Percentiles rank a stretch among this genome's conserved stretches.
phyloP scores from a whole-genome alignment of 75 land plant genomes.

The Selaginella tamariscina region DNA sequence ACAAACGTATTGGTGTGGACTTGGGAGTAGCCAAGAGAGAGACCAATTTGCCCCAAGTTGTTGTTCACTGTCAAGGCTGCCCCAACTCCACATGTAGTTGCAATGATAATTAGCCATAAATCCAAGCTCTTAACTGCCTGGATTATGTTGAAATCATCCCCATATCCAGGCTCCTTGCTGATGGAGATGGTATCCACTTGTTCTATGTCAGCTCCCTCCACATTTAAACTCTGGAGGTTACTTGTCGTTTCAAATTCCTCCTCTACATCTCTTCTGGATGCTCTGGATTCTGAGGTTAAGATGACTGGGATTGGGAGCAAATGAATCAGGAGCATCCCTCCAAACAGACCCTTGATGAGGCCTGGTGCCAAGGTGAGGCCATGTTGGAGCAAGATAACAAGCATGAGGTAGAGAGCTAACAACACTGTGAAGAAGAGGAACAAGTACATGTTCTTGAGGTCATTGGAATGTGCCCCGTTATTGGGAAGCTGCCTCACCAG shows the following conservation, averaged over 20 bases:
- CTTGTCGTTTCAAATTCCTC: too few relatives aligned
- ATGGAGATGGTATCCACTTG: not conserved
- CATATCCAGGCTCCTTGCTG: not conserved
- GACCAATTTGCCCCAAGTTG: conserved; percentile 1
- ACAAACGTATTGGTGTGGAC: not conserved
- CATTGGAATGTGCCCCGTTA: not conserved
- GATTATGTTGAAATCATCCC: not conserved
- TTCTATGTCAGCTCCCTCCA: not conserved
- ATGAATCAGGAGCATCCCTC: not conserved
- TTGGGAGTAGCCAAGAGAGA: not conserved
- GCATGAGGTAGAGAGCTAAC: not conserved
- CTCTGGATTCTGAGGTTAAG: not conserved
- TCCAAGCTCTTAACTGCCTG: not conserved
- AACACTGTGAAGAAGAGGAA: not conserved
- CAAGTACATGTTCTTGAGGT: conserved; percentile 1
- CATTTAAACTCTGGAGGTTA: not conserved
- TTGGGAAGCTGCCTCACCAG: not conserved
- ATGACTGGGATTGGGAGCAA: not conserved
- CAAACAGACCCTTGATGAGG: not conserved
- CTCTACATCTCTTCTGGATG: not conserved
- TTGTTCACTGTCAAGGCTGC: not conserved
- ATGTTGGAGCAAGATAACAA: not conserved
- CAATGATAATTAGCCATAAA: not conserved
- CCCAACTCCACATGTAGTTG: not conserved
- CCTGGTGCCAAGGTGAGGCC: not conserved